These are phyloP conservation scores for Polymyxa betae DNA, from an alignment of 208 protist genomes.

Conservation along the genomic window DNA sequence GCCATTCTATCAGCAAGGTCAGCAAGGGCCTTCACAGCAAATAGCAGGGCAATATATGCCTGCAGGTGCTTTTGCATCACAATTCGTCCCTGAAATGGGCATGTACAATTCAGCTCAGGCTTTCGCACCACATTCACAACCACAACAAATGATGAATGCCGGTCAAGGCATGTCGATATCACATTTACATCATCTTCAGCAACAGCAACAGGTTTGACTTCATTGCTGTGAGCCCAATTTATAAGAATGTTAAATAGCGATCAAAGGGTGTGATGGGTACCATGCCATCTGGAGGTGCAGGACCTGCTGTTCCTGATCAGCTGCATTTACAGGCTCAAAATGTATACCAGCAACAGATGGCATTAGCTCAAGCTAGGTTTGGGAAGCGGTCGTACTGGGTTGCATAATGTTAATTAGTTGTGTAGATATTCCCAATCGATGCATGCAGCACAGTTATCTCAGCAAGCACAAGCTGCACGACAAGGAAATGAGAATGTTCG, in stretches of 20 bases:
- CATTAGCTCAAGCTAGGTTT: slow-evolving; percentile 33
- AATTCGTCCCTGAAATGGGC: too few relatives aligned
- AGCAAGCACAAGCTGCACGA: neutral
- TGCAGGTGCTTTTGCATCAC: neutral
- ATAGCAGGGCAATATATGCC: neutral
- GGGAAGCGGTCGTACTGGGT: neutral
- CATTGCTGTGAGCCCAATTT: neutral
- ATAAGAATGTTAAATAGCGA: neutral
- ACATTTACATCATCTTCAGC: slow-evolving; percentile 23
- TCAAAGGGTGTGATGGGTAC: neutral
- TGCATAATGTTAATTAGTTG: neutral
- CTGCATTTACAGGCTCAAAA: neutral
- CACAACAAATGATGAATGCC: slow-evolving; percentile 16
- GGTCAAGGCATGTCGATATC: neutral
- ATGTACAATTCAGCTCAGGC: too few relatives aligned
- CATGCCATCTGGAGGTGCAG: neutral
- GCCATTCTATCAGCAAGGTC: neutral
- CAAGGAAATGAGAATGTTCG: neutral
- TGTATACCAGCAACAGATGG: slow-evolving; percentile 16
- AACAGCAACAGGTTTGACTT: slow-evolving; percentile 6
- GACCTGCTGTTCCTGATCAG: neutral
- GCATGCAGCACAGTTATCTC: neutral
- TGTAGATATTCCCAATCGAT: neutral
- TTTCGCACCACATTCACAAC: neutral
- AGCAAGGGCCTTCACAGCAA: neutral